These are phyloP conservation scores for Talaromyces sp. DNA, from an alignment of 2,329 filamentous ascomycete species.

Conservation along the genomic window DNA sequence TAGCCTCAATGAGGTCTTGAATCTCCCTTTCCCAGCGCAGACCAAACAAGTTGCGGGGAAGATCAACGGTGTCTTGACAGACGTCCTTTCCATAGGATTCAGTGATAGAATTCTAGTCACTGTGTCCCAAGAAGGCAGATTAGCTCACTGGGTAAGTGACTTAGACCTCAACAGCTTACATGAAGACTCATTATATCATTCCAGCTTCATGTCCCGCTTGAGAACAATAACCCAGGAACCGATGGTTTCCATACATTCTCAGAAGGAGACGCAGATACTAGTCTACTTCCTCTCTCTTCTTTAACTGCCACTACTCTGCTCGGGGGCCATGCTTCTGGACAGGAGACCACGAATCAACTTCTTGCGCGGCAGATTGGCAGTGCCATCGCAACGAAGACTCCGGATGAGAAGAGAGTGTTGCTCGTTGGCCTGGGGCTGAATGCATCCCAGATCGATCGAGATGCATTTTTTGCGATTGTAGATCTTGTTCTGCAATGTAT, in stretches of 20 bases:
- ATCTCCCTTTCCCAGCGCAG: slow-evolving; percentile 64
- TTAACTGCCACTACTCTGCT: slow-evolving; percentile 84
- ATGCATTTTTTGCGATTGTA: slow-evolving; percentile 43
- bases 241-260: slow-evolving; percentile 39
- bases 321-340: slow-evolving; percentile 73
- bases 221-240: slow-evolving; percentile 34
- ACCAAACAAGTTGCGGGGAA: slow-evolving; percentile 59
- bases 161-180: not conserved
- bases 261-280: slow-evolving; percentile 47
- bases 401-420: slow-evolving; percentile 58
- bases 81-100: slow-evolving; percentile 71
- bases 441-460: slow-evolving; percentile 40
- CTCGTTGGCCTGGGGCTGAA: slow-evolving; percentile 59
- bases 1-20: slow-evolving; percentile 40
- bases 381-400: slow-evolving; percentile 67
- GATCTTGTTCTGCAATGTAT: slow-evolving; percentile 45
- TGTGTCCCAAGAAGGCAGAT: slow-evolving; percentile 75
- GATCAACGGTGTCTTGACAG: slow-evolving; percentile 67
- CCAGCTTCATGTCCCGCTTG: slow-evolving; percentile 33
- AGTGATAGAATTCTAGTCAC: slow-evolving; percentile 89
- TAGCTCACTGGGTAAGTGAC: slow-evolving; percentile 81
- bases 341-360: slow-evolving; percentile 81
- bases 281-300: slow-evolving; percentile 71
- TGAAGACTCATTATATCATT: not conserved
- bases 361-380: slow-evolving; percentile 87